Evolutionary conservation across 2,329 filamentous ascomycete species (phyloP).

Genomic region (Alternaria hordeiaustralica): DNA sequence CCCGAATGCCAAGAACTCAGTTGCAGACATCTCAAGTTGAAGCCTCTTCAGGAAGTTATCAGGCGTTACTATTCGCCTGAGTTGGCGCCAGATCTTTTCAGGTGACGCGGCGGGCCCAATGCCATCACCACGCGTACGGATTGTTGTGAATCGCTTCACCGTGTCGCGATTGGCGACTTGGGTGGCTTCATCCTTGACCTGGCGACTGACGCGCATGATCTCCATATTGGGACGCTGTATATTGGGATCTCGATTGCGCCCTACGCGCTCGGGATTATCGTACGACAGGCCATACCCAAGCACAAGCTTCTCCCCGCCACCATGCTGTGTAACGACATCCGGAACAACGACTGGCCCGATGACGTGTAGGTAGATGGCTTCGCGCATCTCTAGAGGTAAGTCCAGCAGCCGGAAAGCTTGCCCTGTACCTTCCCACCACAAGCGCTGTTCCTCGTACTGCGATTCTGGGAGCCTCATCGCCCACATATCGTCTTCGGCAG

Average conservation of each 20-base stretch:
- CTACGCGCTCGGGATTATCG: background rate
- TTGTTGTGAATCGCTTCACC: conserved; percentile 9
- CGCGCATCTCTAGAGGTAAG: conserved; percentile 20
- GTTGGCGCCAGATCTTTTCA: background rate
- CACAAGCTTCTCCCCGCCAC: background rate
- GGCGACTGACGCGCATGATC: conserved; percentile 17
- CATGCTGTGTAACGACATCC: background rate
- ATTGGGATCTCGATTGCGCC: conserved; percentile 16
- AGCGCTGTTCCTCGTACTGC: conserved; percentile 18
- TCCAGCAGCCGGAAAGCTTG: conserved; percentile 16
- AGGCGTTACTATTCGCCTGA: background rate
- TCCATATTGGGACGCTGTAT: conserved; percentile 11
- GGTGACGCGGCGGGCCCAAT: background rate
- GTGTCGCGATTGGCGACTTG: conserved; percentile 2
- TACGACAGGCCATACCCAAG: conserved; percentile 12
- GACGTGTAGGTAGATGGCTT: conserved; percentile 15
- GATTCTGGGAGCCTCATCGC: conserved; percentile 7
- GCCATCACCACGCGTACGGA: background rate
- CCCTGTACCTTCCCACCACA: conserved; percentile 23
- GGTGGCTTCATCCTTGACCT: conserved; percentile 6
- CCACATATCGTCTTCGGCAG: conserved; percentile 3
- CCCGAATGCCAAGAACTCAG: conserved; percentile 13
- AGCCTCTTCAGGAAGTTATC: conserved; percentile 10
- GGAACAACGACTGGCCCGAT: conserved; percentile 20
- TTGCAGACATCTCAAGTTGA: conserved; percentile 19